Base-by-base conservation (phyloP, 139 green algal genomes). In the Chlamydomonas incerta region DNA sequence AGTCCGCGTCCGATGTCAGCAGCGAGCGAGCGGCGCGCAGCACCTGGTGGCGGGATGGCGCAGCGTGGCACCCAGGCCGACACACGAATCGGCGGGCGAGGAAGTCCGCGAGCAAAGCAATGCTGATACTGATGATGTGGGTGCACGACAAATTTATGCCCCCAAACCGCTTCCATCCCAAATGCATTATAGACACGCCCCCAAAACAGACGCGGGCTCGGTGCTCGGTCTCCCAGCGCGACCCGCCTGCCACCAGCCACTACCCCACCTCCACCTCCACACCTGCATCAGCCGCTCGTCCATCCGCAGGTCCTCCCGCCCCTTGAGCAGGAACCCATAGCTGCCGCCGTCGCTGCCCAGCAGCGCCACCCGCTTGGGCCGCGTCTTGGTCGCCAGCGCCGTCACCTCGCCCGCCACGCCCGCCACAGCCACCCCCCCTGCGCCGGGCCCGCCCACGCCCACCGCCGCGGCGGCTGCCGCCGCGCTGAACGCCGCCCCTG, bases 281-380 rank as follows among this genome's bases (percentile, higher is more conserved):
- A 97, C 71, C 88, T 97, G 96, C 94, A 97, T 96, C 9, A 99
- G 80, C 31, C 93, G 88, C 70, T 95, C 93, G 72, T 99, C 96
- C 50, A 97, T 88, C 1, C 95, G 84, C 85, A 99, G 88, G 65
- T 99, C 96, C 74, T 99, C 96, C 17, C 92, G 80, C 0, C 96
- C 95, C 90, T 99, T 99, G 17, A 99, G 90, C 74, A 99, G 86
- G 90, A 95, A 99, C 4, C 74, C 72, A 81, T 96, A 91, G 8
- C 67, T 23, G 2, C 65, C 41, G 55, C 96, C 96, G 80, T 99
- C 94, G 26, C 81, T 94, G 33, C 93, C 96, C 26, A 95, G 41
- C 37, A 99, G 80, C 46, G 46, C 34, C 46, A 99, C 72, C 17
- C 89, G 88, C 90, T 99, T 99, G 13, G 96, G 96, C 13, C 95